Evolutionary conservation across 306 rosid genomes (phyloP).

Genomic region (Ochetophila trinervis): DNA sequence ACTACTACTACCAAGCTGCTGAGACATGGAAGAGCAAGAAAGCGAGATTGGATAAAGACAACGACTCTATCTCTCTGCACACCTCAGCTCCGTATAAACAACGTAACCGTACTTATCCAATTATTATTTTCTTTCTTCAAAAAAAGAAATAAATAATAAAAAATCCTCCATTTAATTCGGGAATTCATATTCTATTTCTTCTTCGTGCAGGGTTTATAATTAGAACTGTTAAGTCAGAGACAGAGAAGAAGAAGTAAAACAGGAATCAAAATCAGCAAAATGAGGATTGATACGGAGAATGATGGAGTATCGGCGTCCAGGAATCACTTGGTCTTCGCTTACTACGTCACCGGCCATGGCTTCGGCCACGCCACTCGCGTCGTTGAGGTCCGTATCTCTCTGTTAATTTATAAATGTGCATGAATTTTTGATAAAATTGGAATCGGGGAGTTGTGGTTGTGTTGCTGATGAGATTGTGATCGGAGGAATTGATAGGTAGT

Average conservation of each 20-base stretch:
- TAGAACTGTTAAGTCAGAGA: too few relatives aligned
- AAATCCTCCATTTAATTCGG: too few relatives aligned
- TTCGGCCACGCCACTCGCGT: conserved; percentile 97
- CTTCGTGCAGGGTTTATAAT: background rate
- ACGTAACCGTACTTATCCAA: too few relatives aligned
- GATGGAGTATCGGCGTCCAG: conserved; percentile 74
- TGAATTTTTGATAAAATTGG: background rate
- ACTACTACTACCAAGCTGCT: too few relatives aligned
- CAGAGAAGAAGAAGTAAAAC: too few relatives aligned
- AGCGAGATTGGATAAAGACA: too few relatives aligned
- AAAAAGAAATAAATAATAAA: too few relatives aligned
- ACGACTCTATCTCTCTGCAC: too few relatives aligned
- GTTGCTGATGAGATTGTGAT: background rate
- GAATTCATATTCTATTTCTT: background rate
- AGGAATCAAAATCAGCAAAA: conserved; percentile 9
- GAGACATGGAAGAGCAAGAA: too few relatives aligned
- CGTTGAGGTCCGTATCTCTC: conserved; percentile 54
- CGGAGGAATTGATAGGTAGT: conserved; percentile 49
- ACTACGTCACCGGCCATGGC: conserved; percentile 93
- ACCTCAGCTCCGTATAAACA: too few relatives aligned
- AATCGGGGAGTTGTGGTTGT: background rate
- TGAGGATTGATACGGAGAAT: conserved; percentile 66
- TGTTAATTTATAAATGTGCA: background rate
- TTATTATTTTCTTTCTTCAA: too few relatives aligned
- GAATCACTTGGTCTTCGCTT: conserved; percentile 81